Base-by-base conservation (phyloP, 306 rosid genomes). In the Lotus japonicus region DNA sequence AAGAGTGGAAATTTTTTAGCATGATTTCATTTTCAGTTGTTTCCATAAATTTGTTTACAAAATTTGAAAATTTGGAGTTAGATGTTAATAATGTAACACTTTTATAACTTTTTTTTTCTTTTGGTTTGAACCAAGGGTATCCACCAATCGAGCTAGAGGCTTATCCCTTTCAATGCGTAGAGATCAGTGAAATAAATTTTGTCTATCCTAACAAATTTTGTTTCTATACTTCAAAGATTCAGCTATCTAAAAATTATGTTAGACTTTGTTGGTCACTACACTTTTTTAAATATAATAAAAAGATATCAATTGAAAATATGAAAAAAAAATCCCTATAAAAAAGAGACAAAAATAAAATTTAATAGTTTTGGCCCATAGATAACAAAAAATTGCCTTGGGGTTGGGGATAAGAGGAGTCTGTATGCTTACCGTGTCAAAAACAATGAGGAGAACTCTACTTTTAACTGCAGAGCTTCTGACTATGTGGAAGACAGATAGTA, bases 341-440 rank as follows among this genome's bases (percentile, higher is more conserved):
- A 26, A 26, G 31, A 26, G 31, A 26, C 31, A 26, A 26, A 26
- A 26, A 26, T 26, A 3, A 26, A 26, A 26, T 26, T 21, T 3
- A 21, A 21, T 21, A 1, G 1, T 21, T 36, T 36, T 28, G 4
- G 33, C 33, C 33, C 33, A 3, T 1, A 28, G 5, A 28, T 21
- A 4, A 7, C 36, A 31, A 31, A 31, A 31, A 1, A 5, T 31
- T 31, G 36, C 36, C 36, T 31, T 26, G 4, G 31, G 2, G 31
- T 31, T 26, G 4, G 31, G 2, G 31, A 26, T 4, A 26, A 26
- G 31, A n/a, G 54, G 68, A 56, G 64, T 58, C 0, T 16, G 58
- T 6, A 41, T 1, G 21, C 35, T 80, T 86, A 88, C 91, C 88
- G 82, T 79, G 88, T 88, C 91, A 6, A 84, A 79, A 38, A 70